Conservation (phyloP, 306 rosid genomes). For the Prunus mongolica region DNA sequence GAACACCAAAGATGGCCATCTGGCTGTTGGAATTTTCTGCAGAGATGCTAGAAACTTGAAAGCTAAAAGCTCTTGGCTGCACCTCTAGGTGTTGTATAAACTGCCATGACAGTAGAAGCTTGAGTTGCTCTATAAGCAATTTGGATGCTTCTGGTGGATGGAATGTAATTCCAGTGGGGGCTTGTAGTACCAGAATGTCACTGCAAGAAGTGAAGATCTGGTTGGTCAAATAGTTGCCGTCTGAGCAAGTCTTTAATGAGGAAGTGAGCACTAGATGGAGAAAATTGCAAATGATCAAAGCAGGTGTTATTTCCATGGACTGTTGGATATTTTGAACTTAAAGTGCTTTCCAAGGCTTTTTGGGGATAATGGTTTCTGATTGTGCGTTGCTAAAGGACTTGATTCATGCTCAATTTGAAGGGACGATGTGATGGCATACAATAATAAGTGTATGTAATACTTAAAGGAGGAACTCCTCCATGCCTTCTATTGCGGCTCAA, state of each 20-base stretch:
- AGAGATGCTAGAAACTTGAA: constrained; percentile 20
- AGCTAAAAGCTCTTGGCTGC: constrained; percentile 22
- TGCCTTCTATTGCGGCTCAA: too few species aligned
- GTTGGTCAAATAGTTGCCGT: not conserved
- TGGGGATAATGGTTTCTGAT: too few species aligned
- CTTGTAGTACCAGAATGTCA: constrained; percentile 15
- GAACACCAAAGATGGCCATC: constrained; percentile 23
- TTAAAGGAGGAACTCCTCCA: too few species aligned
- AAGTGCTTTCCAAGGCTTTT: not conserved
- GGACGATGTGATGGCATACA: too few species aligned
- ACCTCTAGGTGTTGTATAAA: constrained; percentile 19
- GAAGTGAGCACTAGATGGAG: not conserved
- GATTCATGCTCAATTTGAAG: too few species aligned
- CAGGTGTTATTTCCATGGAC: not conserved
- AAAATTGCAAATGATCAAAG: not conserved
- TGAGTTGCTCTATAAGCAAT: constrained; percentile 15
- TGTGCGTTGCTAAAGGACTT: too few species aligned
- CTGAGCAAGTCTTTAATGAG: constrained; percentile 12
- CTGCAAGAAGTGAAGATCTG: constrained; percentile 16
- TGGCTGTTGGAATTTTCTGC: constrained; percentile 15
- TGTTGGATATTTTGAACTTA: not conserved
- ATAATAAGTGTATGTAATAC: too few species aligned
- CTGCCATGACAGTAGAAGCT: constrained; percentile 8
- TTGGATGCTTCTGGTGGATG: constrained; percentile 22
- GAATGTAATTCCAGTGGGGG: constrained; percentile 23